phyloP scores from a whole-genome alignment of 176 grass and related monocot genomes.

The Bromus sterilis region DNA sequence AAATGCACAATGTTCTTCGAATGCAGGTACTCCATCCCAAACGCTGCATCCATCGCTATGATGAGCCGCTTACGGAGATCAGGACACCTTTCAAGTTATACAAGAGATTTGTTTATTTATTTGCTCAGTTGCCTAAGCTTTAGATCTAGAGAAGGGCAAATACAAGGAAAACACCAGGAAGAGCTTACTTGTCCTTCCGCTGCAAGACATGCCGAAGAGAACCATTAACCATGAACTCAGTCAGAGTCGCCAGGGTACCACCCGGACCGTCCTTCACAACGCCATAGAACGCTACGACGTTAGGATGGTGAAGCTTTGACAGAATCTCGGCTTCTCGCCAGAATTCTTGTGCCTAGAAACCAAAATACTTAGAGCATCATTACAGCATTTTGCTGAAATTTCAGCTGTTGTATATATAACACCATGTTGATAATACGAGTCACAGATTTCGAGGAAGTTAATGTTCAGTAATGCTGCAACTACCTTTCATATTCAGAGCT shows the following conservation, averaged over 20 bases:
- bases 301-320: slow-evolving; percentile 63
- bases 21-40: slow-evolving; percentile 88
- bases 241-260: slow-evolving; percentile 76
- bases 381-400: neutral
- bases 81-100: slow-evolving; percentile 19
- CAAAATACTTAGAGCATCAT: neutral
- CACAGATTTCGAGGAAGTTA: neutral
- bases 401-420: neutral
- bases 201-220: slow-evolving; percentile 92
- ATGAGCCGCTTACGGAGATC: slow-evolving; percentile 60
- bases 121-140: neutral
- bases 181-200: slow-evolving; percentile 74
- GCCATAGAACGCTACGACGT: slow-evolving; percentile 94
- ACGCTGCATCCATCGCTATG: slow-evolving; percentile 75
- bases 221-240: slow-evolving; percentile 84
- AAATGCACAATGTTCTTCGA: slow-evolving; percentile 81
- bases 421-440: neutral
- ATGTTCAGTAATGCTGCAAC: neutral
- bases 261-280: slow-evolving; percentile 27
- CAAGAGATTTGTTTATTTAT: neutral
- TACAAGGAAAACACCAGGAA: neutral
- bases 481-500: neutral
- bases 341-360: slow-evolving; percentile 74
- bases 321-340: slow-evolving; percentile 75
- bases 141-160: slow-evolving; percentile 32